Percentiles rank a stretch among this genome's conserved stretches.
Evolutionary conservation across 2,329 filamentous ascomycete species (phyloP).

Genomic region (Ophiostoma angusticollis): DNA sequence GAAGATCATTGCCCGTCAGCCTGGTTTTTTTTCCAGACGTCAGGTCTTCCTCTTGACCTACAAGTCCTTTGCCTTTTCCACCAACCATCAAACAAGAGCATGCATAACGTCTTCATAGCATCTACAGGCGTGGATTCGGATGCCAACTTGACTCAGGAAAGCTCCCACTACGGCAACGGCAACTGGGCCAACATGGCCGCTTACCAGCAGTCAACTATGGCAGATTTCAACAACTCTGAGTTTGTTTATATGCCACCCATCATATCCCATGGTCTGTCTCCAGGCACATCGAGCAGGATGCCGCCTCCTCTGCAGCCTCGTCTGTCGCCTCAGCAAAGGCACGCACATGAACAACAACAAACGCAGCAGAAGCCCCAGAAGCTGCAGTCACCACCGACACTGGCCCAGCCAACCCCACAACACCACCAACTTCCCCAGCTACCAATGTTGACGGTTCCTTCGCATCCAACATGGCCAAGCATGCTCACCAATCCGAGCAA

Average conservation of each 20-base stretch:
- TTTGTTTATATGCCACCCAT: constrained; percentile 45
- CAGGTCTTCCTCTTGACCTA: not conserved
- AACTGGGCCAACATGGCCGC: constrained; percentile 45
- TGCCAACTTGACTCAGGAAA: constrained; percentile 31
- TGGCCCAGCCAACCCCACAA: constrained; percentile 23
- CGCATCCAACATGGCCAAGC: constrained; percentile 61
- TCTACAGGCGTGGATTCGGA: constrained; percentile 35
- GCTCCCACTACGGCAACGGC: constrained; percentile 23
- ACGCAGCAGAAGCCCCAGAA: not conserved
- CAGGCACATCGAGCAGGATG: constrained; percentile 38
- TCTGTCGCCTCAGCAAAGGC: constrained; percentile 22
- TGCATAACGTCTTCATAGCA: constrained; percentile 34
- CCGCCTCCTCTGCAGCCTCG: constrained; percentile 34
- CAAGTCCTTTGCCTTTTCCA: not conserved
- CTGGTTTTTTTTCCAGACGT: not conserved
- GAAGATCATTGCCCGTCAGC: too few species aligned
- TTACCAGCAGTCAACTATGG: constrained; percentile 57
- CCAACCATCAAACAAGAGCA: constrained; percentile 16
- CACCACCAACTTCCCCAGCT: constrained; percentile 37
- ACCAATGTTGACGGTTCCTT: constrained; percentile 60
- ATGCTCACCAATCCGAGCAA: constrained; percentile 61
- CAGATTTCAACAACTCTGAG: constrained; percentile 48
- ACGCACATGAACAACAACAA: constrained; percentile 4
- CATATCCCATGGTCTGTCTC: constrained; percentile 29
- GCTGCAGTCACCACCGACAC: constrained; percentile 4